These are phyloP conservation scores for Clavispora fructus DNA, from an alignment of 805 yeast genomes.

Conservation along the genomic window DNA sequence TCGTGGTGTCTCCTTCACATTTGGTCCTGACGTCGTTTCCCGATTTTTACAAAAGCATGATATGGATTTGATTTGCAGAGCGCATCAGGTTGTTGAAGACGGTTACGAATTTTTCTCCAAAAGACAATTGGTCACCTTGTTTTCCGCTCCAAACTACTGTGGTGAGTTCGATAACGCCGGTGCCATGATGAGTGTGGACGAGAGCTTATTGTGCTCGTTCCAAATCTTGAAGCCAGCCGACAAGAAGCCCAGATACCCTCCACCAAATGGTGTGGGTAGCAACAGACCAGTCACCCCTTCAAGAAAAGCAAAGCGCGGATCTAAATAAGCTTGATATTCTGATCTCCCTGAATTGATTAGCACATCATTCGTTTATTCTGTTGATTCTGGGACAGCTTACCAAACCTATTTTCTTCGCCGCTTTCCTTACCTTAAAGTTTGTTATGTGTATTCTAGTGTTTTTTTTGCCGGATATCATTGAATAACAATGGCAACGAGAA, in stretches of 20 bases:
- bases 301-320: conserved; percentile 49
- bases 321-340: conserved; percentile 26
- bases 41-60: conserved; percentile 95
- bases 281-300: conserved; percentile 55
- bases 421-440: not conserved
- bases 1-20: conserved; percentile 98
- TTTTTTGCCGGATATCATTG: not conserved
- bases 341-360: not conserved
- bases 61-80: conserved; percentile 96
- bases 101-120: conserved; percentile 97
- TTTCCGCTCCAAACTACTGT: conserved; percentile 97
- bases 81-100: conserved; percentile 98
- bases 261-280: conserved; percentile 35
- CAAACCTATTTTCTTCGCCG: not conserved
- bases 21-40: conserved; percentile 98
- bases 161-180: conserved; percentile 99
- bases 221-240: conserved; percentile 97
- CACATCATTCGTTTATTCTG: not conserved
- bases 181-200: conserved; percentile 99
- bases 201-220: conserved; percentile 91
- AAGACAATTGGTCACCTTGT: conserved; percentile 91
- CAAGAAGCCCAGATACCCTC: conserved; percentile 72
- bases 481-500: not conserved
- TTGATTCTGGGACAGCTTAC: not conserved
- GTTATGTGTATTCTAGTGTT: conserved; percentile 2